Conservation (phyloP, 768 basidiomycete species). For the Termitomyces sp. region DNA sequence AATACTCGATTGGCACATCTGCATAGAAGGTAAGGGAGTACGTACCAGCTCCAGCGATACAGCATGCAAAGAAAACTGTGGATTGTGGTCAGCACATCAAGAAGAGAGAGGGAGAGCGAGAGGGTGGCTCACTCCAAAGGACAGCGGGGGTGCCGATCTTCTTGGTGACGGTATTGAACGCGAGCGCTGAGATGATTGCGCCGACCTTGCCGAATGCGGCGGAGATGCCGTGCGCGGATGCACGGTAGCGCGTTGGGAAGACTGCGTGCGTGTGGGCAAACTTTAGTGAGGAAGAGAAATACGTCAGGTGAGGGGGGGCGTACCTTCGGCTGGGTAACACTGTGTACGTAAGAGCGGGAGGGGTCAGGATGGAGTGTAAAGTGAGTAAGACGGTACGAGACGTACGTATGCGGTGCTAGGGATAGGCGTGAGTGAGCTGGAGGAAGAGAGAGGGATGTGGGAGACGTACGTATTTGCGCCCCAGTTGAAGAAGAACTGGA, state of each 20-base stretch:
- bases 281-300: not conserved
- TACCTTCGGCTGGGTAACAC: constrained; percentile 64
- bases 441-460: too few species aligned
- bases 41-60: constrained; percentile 44
- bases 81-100: not conserved
- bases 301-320: not conserved
- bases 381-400: not conserved
- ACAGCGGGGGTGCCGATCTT: constrained; percentile 60
- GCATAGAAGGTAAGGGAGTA: not conserved
- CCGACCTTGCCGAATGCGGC: constrained; percentile 73
- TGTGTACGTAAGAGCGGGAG: constrained; percentile 12
- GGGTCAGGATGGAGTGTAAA: not conserved
- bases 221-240: constrained; percentile 68
- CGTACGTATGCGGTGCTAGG: constrained; percentile 47
- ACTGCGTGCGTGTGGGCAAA: constrained; percentile 28
- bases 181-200: constrained; percentile 72
- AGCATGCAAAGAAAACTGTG: constrained; percentile 63
- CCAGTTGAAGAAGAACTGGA: constrained; percentile 83
- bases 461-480: constrained; percentile 59
- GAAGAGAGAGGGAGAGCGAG: too few species aligned
- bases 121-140: constrained; percentile 57
- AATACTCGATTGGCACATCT: not conserved
- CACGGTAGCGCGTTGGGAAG: constrained; percentile 72
- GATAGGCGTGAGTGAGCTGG: not conserved
- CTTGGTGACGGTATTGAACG: constrained; percentile 57